phyloP scores from a whole-genome alignment of 345 rosid genomes.

The Salix caprea region DNA sequence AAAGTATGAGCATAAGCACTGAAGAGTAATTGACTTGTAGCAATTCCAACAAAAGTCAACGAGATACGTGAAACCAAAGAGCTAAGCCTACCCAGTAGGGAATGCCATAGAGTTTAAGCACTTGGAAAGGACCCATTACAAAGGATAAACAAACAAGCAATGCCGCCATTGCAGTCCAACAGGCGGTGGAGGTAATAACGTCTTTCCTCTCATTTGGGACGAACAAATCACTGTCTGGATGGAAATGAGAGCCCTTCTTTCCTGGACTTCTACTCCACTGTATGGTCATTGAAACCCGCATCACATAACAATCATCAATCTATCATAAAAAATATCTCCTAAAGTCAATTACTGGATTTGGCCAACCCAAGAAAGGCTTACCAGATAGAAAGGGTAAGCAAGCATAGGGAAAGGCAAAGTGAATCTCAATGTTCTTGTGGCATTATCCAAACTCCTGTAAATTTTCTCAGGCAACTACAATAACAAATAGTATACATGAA shows the following conservation, averaged over 20 bases:
- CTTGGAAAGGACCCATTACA: constrained; percentile 21
- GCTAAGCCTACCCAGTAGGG: constrained; percentile 22
- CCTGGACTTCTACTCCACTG: constrained; percentile 91
- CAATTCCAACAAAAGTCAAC: neutral
- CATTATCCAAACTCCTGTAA: constrained; percentile 48
- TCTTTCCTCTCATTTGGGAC: constrained; percentile 62
- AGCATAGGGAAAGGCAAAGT: constrained; percentile 81
- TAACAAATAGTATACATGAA: neutral
- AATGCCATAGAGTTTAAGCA: constrained; percentile 28
- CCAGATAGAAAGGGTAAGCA: constrained; percentile 93
- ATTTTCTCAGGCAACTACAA: constrained; percentile 73
- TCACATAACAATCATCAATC: neutral
- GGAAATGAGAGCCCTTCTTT: constrained; percentile 80
- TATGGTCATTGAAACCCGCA: neutral
- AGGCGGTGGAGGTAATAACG: constrained; percentile 52
- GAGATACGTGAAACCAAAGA: neutral
- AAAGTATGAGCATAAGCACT: neutral
- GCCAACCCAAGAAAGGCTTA: constrained; percentile 24
- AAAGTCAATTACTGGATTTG: neutral
- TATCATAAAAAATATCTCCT: neutral
- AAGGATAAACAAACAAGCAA: constrained; percentile 20
- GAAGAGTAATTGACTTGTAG: neutral
- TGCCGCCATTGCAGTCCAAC: constrained; percentile 39
- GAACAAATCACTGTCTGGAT: constrained; percentile 75
- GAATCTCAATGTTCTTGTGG: constrained; percentile 55